phyloP scores from a whole-genome alignment of 306 rosid species.

The Inga oerstediana region DNA sequence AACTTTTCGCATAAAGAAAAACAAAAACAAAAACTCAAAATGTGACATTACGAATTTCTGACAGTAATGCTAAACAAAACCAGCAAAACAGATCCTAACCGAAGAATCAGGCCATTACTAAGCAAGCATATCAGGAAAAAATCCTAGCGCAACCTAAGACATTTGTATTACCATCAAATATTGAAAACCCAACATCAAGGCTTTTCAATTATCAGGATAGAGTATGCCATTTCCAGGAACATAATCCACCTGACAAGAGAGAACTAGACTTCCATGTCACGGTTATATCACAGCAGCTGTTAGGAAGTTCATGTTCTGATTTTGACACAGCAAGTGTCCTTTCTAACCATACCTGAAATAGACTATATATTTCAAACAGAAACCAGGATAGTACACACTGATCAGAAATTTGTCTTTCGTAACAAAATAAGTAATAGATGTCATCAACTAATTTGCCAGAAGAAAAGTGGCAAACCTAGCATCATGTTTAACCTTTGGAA shows the following conservation, averaged over 20 bases:
- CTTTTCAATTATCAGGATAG: constrained; percentile 33
- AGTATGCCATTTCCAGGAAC: constrained; percentile 10
- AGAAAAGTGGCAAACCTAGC: constrained; percentile 49
- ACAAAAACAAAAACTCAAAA: background rate
- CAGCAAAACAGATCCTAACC: background rate
- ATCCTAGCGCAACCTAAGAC: background rate
- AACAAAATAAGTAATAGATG: constrained; percentile 23
- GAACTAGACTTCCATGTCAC: constrained; percentile 29
- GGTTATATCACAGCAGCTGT: constrained; percentile 26
- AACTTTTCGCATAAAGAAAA: background rate
- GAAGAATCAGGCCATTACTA: background rate
- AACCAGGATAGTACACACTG: constrained; percentile 21
- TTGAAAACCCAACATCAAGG: constrained; percentile 16
- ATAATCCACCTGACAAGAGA: constrained; percentile 17
- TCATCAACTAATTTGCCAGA: constrained; percentile 47
- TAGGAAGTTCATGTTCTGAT: constrained; percentile 35
- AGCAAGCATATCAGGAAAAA: background rate
- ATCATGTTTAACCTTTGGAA: constrained; percentile 54
- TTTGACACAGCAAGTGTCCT: constrained; percentile 21
- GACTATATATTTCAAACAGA: constrained; percentile 25
- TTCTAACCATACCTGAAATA: constrained; percentile 40
- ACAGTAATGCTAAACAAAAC: too few species aligned
- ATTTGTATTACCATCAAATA: background rate
- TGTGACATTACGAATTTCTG: background rate
- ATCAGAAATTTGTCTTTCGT: constrained; percentile 37